Conservation (phyloP, 176 grass and related monocot species). For the Phragmites australis region DNA sequence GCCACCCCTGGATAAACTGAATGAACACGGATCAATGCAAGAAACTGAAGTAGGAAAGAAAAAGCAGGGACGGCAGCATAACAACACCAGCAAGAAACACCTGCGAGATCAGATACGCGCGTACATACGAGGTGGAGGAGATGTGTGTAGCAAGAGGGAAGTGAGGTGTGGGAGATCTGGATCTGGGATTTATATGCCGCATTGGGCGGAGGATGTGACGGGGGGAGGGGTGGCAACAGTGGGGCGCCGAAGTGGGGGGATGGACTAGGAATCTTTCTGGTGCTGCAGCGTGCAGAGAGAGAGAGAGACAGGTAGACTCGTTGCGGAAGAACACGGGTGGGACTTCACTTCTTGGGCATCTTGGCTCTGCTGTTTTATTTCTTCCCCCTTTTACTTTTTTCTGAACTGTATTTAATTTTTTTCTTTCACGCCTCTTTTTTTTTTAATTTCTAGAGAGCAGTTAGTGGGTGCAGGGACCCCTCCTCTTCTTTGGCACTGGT, state of each 20-base stretch:
- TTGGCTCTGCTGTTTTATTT: neutral
- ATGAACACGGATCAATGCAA: conserved; percentile 9
- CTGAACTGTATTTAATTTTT: too few species aligned
- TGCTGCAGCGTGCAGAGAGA: conserved; percentile 9
- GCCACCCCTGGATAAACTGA: conserved; percentile 30
- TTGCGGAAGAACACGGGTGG: conserved; percentile 20
- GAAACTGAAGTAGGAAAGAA: neutral
- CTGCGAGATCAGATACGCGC: conserved; percentile 7
- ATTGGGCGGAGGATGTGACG: conserved; percentile 39
- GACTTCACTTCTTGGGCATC: neutral
- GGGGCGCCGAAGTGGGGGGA: conserved; percentile 18
- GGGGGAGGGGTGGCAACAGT: neutral
- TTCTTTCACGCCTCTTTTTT: too few species aligned
- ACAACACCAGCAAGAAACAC: conserved; percentile 32
- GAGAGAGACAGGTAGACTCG: conserved; percentile 21
- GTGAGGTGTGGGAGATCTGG: conserved; percentile 50
- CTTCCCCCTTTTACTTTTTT: neutral
- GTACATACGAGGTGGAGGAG: neutral
- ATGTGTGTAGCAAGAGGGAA: neutral
- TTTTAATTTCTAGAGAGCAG: too few species aligned
- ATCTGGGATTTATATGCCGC: conserved; percentile 57
- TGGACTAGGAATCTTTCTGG: conserved; percentile 59
- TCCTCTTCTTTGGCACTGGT: neutral
- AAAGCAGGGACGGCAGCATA: neutral
- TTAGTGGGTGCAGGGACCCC: neutral